A percentile compares a stretch with the other conserved stretches of the same genome.
Conservation (phyloP, 805 yeast genomes). For the Zygotorulaspora chibaensis region DNA sequence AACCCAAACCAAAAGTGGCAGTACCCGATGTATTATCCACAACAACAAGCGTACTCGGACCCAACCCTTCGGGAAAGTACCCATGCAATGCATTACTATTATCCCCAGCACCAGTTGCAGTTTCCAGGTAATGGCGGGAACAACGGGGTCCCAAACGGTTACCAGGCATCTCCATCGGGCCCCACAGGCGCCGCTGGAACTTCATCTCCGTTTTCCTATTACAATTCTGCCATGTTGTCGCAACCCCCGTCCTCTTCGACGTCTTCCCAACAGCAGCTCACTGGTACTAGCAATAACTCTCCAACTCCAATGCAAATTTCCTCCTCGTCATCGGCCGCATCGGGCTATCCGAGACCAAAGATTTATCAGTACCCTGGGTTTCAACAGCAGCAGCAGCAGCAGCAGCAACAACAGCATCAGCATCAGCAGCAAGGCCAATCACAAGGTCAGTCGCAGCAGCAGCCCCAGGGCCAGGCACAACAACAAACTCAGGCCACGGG, state of each 20-base stretch:
- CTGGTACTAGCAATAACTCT: not conserved
- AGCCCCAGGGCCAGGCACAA: not conserved
- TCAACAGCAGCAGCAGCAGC: slow-evolving; percentile 14
- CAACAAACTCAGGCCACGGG: slow-evolving; percentile 3
- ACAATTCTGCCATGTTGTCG: slow-evolving; percentile 5
- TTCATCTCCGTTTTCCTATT: slow-evolving; percentile 6
- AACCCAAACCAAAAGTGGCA: slow-evolving; percentile 9
- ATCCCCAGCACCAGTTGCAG: slow-evolving; percentile 2
- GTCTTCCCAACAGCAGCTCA: slow-evolving; percentile 2
- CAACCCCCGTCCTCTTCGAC: not conserved
- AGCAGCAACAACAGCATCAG: slow-evolving; percentile 6
- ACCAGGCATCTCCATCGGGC: not conserved
- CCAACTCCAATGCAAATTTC: slow-evolving; percentile 4
- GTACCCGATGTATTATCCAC: slow-evolving; percentile 10
- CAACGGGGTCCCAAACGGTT: not conserved
- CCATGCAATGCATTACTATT: slow-evolving; percentile 3
- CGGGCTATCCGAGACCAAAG: slow-evolving; percentile 7
- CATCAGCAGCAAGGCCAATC: slow-evolving; percentile 5
- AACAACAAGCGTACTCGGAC: slow-evolving; percentile 10
- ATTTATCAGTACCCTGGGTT: slow-evolving; percentile 16
- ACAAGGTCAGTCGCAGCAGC: slow-evolving; percentile 4
- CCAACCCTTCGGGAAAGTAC: not conserved
- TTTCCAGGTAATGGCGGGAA: not conserved
- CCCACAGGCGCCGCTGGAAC: slow-evolving; percentile 2
- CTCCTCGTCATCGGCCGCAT: slow-evolving; percentile 1